phyloP scores from a whole-genome alignment of 768 basidiomycete genomes.

The Paxillus ammoniavirescens region DNA sequence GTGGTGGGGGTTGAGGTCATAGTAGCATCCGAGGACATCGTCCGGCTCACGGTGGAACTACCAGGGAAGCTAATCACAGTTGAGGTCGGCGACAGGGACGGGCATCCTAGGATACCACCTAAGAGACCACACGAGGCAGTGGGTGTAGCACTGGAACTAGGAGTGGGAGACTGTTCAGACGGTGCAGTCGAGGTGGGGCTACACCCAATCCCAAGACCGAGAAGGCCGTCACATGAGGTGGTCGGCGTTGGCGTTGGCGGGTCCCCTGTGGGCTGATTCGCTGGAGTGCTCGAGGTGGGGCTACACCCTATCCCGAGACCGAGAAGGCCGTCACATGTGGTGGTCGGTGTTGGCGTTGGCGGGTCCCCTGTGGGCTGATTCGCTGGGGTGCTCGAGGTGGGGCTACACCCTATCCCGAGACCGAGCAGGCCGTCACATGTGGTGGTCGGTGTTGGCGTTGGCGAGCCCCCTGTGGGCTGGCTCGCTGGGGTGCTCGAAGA shows the following conservation, averaged over 20 bases:
- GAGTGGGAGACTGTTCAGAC: neutral
- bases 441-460: neutral
- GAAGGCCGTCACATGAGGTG: neutral
- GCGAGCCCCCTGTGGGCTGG: conserved; percentile 1
- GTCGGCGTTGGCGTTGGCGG: conserved; percentile 2
- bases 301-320: conserved; percentile 13
- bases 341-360: neutral
- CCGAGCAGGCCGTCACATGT: neutral
- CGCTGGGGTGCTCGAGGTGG: conserved; percentile 6
- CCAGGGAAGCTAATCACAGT: conserved; percentile 33
- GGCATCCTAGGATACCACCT: conserved; percentile 16
- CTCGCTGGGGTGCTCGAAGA: neutral
- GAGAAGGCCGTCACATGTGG: neutral
- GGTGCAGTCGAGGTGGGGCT: neutral
- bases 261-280: conserved; percentile 3
- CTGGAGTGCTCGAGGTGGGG: conserved; percentile 8
- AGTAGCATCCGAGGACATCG: conserved; percentile 6
- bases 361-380: conserved; percentile 6
- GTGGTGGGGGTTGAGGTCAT: conserved; percentile 6
- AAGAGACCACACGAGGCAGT: conserved; percentile 16
- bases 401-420: conserved; percentile 11
- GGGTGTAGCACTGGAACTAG: conserved; percentile 1
- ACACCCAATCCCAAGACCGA: conserved; percentile 10
- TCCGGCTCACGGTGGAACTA: conserved; percentile 4
- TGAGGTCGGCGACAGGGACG: conserved; percentile 13